Conservation (phyloP, 352 stramenopile genomes). For the Phytophthora macrochlamydospora region DNA sequence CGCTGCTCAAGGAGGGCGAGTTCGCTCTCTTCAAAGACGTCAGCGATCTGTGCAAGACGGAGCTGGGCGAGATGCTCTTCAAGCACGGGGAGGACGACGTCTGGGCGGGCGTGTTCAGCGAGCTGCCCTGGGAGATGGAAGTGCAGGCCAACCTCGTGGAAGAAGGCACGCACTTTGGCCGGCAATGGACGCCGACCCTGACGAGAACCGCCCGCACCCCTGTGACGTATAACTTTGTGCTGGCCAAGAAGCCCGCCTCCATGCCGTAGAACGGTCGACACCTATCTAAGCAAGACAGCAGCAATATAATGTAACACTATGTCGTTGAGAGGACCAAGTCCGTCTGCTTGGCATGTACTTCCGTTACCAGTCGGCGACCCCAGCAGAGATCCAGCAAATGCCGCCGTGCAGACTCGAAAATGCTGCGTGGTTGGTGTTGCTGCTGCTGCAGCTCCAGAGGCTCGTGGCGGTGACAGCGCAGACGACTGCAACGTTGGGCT, state of each 20-base stretch:
- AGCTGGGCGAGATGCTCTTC: slow-evolving; percentile 41
- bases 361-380: slow-evolving; percentile 26
- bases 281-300: slow-evolving; percentile 26
- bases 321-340: not conserved
- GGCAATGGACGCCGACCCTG: slow-evolving; percentile 41
- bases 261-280: slow-evolving; percentile 10
- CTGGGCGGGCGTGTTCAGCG: slow-evolving; percentile 42
- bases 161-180: slow-evolving; percentile 41
- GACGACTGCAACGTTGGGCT: slow-evolving; percentile 62
- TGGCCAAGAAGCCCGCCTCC: slow-evolving; percentile 27
- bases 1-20: slow-evolving; percentile 26
- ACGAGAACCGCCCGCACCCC: slow-evolving; percentile 10
- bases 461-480: slow-evolving; percentile 30
- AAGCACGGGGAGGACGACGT: slow-evolving; percentile 61
- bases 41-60: slow-evolving; percentile 49
- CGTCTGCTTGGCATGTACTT: slow-evolving; percentile 3
- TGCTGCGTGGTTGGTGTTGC: slow-evolving; percentile 2
- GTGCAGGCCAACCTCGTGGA: slow-evolving; percentile 33
- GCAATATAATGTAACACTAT: slow-evolving; percentile 38
- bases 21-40: slow-evolving; percentile 30
- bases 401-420: slow-evolving; percentile 23
- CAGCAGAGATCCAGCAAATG: slow-evolving; percentile 20
- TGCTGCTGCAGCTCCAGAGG: slow-evolving; percentile 14
- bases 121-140: slow-evolving; percentile 51
- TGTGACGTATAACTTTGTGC: slow-evolving; percentile 31